phyloP scores from a whole-genome alignment of 768 basidiomycete genomes.

The Phylloporus sp. region DNA sequence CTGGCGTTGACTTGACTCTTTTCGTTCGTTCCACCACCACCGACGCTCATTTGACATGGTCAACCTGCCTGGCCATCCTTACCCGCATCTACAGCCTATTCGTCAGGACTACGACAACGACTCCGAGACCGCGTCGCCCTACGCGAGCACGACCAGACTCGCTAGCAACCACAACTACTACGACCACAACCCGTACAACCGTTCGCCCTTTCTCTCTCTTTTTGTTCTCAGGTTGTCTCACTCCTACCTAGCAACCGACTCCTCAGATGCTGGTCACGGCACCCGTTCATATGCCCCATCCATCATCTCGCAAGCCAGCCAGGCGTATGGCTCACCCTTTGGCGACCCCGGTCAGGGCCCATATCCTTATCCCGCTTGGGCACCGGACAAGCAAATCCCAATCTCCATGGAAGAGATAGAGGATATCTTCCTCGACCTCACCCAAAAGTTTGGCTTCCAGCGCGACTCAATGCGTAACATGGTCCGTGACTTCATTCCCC shows the following conservation, averaged over 20 bases:
- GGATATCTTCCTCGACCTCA: constrained; percentile 96
- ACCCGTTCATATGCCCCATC: constrained; percentile 52
- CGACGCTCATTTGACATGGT: constrained; percentile 32
- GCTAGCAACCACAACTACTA: constrained; percentile 40
- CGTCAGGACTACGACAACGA: constrained; percentile 43
- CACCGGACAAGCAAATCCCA: constrained; percentile 87
- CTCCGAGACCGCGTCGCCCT: constrained; percentile 51
- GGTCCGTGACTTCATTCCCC: constrained; percentile 40
- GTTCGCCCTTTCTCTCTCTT: constrained; percentile 8
- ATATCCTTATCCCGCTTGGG: constrained; percentile 94
- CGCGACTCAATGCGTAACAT: constrained; percentile 94
- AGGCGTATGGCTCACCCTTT: constrained; percentile 56
- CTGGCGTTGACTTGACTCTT: constrained; percentile 23
- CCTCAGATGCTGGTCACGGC: constrained; percentile 31
- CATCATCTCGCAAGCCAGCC: constrained; percentile 57
- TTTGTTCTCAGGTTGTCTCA: constrained; percentile 3
- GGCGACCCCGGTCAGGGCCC: constrained; percentile 49
- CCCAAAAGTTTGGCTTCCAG: constrained; percentile 99
- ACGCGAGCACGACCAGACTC: constrained; percentile 56
- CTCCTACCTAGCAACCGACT: constrained; percentile 14
- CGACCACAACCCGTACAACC: constrained; percentile 25
- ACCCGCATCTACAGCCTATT: constrained; percentile 28
- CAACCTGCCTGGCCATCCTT: constrained; percentile 38
- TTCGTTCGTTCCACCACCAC: constrained; percentile 9
- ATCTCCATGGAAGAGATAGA: constrained; percentile 98